Percentiles rank a stretch among this genome's conserved stretches.
Evolutionary conservation across 2,329 filamentous ascomycete species (phyloP).

Genomic region (Macroventuria anomochaeta): DNA sequence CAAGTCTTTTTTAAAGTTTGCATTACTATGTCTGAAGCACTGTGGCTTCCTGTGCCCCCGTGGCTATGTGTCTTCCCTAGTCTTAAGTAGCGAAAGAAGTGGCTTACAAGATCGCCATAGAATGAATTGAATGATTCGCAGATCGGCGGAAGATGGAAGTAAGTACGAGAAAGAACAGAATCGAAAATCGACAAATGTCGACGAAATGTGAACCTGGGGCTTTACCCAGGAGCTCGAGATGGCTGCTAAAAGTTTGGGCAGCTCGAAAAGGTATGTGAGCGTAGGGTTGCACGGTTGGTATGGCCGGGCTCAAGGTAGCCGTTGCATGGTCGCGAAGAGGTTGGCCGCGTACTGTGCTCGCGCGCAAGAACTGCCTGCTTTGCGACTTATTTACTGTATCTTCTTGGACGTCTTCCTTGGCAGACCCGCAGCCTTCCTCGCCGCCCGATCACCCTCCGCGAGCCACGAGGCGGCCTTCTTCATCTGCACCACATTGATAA

Average conservation of each 20-base stretch:
- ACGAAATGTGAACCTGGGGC: background rate
- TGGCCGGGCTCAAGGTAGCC: background rate
- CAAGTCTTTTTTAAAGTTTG: conserved; percentile 5
- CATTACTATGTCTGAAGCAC: conserved; percentile 15
- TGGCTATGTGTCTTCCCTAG: conserved; percentile 13
- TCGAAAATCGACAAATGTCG: background rate
- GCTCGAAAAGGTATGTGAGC: no score
- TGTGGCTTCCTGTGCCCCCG: background rate
- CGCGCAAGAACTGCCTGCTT: no score
- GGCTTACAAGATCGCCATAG: background rate
- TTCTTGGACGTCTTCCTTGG: conserved; percentile 46
- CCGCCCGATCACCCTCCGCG: conserved; percentile 83
- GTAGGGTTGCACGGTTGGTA: no score
- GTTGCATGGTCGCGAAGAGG: background rate
- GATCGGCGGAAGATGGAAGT: background rate
- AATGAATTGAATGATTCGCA: background rate
- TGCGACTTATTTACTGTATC: conserved; percentile 26
- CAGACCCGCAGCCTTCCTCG: conserved; percentile 57
- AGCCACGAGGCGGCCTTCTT: conserved; percentile 92
- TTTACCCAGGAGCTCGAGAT: background rate
- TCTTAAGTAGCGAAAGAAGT: conserved; percentile 10
- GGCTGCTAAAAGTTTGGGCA: background rate
- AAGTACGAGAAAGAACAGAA: conserved; percentile 11
- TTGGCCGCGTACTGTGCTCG: background rate
- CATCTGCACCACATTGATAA: conserved; percentile 92